Evolutionary conservation across 257 asterid species (phyloP), one percentile per base, ranked within the genome.

Genomic region (Solanum gracilifrons): DNA sequence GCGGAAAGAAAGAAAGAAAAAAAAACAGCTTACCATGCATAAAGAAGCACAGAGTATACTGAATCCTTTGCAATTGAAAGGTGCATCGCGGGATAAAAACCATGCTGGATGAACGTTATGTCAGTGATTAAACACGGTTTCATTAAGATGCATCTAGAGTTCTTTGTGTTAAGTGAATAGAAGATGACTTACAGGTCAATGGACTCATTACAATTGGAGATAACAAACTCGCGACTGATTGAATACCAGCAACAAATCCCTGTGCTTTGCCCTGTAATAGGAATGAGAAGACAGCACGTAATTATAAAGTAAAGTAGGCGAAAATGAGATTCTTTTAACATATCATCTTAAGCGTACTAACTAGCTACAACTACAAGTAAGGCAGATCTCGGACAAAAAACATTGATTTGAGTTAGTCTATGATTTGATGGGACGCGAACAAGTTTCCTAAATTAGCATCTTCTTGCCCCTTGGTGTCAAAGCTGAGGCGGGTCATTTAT

Each of bases 51-150:
- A 88, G 43, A 97, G 88, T 87, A 97, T 93, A 85, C 99, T 95
- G 93, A 97, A 97, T 86, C 99, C 99, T 90, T 95, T 97, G 87
- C 98, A 97, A 89, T 95, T 37, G 91, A 97, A 97, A 58, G 99
- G 99, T 11, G 99, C 96, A n/a, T 93, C 86, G 82, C 92, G 84
- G 5, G 98, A 97, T 32, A 97, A 91, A 89, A 95, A 97, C 95
- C 94, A 93, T 4, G 98, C 99, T 97, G 98, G 29, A 89, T 88
- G 62, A 68, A 90, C 51, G 90, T 62, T 64, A 83, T 48, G 82
- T 69, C 35, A 89, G 36, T 21, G 25, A 87, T 60, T 82, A 18
- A 88, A 64, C 87, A 86, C 31, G 41, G 41, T 66, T 33, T 73
- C 31, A 68, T 39, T 41, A 15, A 64, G 36, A 62, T 77, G 86